A percentile compares a stretch with the other conserved stretches of the same genome.
Evolutionary conservation across 352 stramenopile species (phyloP).

Genomic region (Phytophthora cryptogea): DNA sequence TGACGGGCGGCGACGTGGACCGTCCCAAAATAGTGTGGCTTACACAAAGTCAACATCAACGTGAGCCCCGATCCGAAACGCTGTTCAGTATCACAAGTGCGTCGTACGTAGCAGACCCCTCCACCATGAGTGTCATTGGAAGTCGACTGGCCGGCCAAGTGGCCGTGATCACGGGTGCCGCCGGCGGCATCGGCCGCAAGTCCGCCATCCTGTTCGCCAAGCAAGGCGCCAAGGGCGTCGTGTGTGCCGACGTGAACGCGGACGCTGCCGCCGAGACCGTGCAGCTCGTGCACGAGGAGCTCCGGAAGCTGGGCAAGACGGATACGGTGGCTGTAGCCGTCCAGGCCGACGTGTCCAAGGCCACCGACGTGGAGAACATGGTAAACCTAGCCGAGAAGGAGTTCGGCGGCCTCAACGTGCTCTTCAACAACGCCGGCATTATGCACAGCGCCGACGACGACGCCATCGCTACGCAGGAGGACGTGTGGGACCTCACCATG

Average conservation of each 20-base stretch:
- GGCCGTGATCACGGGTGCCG: conserved; percentile 84
- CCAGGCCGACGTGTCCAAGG: conserved; percentile 79
- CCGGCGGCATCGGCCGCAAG: conserved; percentile 81
- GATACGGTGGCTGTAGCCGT: conserved; percentile 59
- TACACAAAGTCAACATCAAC: conserved; percentile 1
- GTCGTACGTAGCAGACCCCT: conserved; percentile 1
- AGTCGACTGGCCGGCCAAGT: conserved; percentile 72
- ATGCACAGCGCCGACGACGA: conserved; percentile 87
- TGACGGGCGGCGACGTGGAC: conserved; percentile 11
- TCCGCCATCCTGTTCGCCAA: conserved; percentile 84
- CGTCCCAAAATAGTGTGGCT: conserved; percentile 3
- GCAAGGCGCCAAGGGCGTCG: conserved; percentile 73
- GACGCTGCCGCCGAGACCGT: conserved; percentile 68
- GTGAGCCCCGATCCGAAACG: conserved; percentile 3
- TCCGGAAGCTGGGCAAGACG: conserved; percentile 59
- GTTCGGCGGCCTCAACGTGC: conserved; percentile 76
- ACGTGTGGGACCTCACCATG: conserved; percentile 88
- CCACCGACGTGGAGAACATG: conserved; percentile 74
- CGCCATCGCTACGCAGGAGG: conserved; percentile 71
- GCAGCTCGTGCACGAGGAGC: conserved; percentile 66
- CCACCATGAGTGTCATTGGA: conserved; percentile 55
- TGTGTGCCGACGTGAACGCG: conserved; percentile 82
- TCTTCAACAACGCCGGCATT: conserved; percentile 90
- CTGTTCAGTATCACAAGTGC: conserved; percentile 32
- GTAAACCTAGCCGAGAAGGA: conserved; percentile 76